Base-by-base conservation (phyloP, 306 rosid genomes). In the Cucumis cinereus region DNA sequence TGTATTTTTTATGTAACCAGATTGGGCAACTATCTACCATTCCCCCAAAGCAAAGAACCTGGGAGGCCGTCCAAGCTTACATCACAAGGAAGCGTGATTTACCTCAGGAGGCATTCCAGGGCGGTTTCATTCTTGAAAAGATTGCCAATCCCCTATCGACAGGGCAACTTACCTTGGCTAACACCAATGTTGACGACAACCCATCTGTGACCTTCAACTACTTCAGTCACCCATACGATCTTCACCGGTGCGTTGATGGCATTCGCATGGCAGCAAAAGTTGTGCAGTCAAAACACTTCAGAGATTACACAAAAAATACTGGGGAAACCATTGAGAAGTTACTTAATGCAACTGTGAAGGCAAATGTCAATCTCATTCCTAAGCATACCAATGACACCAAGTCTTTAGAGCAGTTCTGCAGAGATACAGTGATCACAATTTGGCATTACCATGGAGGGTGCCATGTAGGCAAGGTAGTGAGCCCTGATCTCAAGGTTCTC, bases 401-500 rank as follows among this genome's bases (percentile, higher is more conserved):
- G 26, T 94, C 97, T 41, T 9, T 94, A 15, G 89, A 89, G 83
- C 97, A 89, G 82, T 92, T 92, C 73, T 94, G 97, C 81, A 87
- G 73, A 71, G 99, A 94, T 87, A 87, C 96, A 30, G 97, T 94
- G 78, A 90, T 89, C 85, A 86, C 97, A 36, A 94, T 92, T 75
- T 94, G 99, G 99, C 99, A 94, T 62, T 94, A 92, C 86, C 99
- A 91, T 77, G 99, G 99, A 20, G 99, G 99, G 35, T 84, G 92
- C 78, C 99, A 88, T 69, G 91, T 92, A 28, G 95, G 95, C 52
- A 90, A 84, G 80, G 99, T 92, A 17, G 91, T 94, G 74, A 78
- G 72, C 57, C 62, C 79, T 23, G 82, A 89, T 24, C 55, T 82
- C 82, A 90, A 82, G 83, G 92, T 91, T 81, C 90, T 94, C 22